Evolutionary conservation across 495 filamentous ascomycete genomes (phyloP).

Genomic region (Margaritispora aquatica): DNA sequence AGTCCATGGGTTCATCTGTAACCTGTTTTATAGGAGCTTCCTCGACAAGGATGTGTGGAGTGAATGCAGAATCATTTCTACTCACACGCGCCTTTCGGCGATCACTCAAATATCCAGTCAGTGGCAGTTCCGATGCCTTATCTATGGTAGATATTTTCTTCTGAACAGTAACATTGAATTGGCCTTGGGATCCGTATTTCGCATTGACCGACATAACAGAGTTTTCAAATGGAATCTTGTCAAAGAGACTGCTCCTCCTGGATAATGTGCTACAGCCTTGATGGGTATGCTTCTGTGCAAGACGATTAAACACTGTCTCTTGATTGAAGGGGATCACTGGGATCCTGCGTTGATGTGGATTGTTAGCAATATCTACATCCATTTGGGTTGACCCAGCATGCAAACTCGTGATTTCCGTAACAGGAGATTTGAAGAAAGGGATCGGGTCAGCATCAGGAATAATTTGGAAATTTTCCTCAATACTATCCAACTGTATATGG

Average conservation of each 20-base stretch:
- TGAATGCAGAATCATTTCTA: not conserved
- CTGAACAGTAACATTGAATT: conserved; percentile 34
- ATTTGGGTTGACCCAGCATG: not conserved
- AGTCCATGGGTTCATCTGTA: conserved; percentile 15
- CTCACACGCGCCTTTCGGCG: conserved; percentile 23
- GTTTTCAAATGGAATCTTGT: conserved; percentile 43
- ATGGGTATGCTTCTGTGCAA: conserved; percentile 17
- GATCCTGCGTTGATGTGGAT: not conserved
- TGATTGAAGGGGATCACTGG: conserved; percentile 35
- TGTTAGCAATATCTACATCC: not conserved
- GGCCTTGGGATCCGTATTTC: conserved; percentile 45
- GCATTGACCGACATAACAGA: conserved; percentile 38
- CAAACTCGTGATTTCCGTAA: too few species aligned
- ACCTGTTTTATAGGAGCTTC: not conserved
- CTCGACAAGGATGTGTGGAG: conserved; percentile 3
- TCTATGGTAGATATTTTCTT: conserved; percentile 16
- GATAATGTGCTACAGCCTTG: not conserved
- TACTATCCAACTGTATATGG: not conserved
- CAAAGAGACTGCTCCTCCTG: conserved; percentile 34
- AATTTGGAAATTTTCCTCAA: not conserved
- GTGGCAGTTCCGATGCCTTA: conserved; percentile 27
- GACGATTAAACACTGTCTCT: conserved; percentile 45
- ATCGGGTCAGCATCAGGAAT: too few species aligned
- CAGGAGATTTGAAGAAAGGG: too few species aligned
- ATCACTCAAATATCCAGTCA: conserved; percentile 32